A percentile compares a stretch with the other conserved stretches of the same genome.
Evolutionary conservation across 2,329 filamentous ascomycete species (phyloP).

Genomic region (Trematosphaeria pertusa): DNA sequence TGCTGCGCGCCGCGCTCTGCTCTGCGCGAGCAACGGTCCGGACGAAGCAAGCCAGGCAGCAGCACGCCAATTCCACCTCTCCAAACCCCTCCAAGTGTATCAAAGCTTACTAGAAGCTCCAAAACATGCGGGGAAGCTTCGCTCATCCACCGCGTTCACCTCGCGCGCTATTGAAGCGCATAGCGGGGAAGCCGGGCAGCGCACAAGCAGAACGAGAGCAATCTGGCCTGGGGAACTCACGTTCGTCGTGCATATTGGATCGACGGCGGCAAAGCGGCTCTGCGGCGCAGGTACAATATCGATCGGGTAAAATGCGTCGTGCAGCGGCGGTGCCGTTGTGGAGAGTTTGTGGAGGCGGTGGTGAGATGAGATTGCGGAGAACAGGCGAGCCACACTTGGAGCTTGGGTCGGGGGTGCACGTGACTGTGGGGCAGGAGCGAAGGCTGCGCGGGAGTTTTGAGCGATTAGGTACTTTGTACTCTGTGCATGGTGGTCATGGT

Average conservation of each 20-base stretch:
- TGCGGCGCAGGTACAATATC: not conserved
- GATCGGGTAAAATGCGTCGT: conserved; percentile 14
- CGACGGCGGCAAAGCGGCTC: conserved; percentile 3
- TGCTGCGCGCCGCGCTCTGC: not conserved
- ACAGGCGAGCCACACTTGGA: not conserved
- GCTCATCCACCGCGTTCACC: too few species aligned
- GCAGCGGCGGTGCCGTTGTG: conserved; percentile 29
- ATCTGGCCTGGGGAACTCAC: conserved; percentile 35
- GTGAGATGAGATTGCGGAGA: conserved; percentile 3
- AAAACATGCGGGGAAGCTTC: too few species aligned
- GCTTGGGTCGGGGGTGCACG: not conserved
- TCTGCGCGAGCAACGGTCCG: not conserved
- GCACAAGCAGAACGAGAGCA: too few species aligned
- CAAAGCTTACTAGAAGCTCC: too few species aligned
- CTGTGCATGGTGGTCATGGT: not conserved
- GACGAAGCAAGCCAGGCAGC: too few species aligned
- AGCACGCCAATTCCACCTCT: too few species aligned
- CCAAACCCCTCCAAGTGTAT: too few species aligned
- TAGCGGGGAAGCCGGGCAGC: too few species aligned
- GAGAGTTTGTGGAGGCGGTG: conserved; percentile 6
- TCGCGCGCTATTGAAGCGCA: too few species aligned
- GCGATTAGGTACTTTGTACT: too few species aligned
- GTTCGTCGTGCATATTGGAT: conserved; percentile 45
- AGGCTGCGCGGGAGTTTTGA: not conserved
- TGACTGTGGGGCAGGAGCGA: not conserved